Percentiles rank a stretch among this genome's conserved stretches.
Conservation (phyloP, 78 protist genomes). For the Polysphondylium violaceum region DNA sequence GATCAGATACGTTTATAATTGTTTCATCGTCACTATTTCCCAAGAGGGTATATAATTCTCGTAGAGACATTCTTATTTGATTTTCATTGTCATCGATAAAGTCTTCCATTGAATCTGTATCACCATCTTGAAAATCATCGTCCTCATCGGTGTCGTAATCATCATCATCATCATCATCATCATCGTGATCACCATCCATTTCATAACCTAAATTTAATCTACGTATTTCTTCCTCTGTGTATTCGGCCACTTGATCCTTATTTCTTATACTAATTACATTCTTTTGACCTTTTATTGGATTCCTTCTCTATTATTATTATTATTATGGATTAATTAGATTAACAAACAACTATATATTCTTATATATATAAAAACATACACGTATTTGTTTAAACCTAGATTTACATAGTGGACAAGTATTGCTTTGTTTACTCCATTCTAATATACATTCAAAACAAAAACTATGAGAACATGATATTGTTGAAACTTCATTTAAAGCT, state of each 20-base stretch:
- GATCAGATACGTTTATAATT: too few relatives aligned
- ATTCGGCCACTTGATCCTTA: conserved; percentile 40
- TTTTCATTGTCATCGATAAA: conserved; percentile 34
- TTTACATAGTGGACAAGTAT: conserved; percentile 61
- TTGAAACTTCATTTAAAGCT: not conserved
- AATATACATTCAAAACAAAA: conserved; percentile 67
- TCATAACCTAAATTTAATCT: not conserved
- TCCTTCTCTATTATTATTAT: not conserved
- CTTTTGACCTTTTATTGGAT: not conserved
- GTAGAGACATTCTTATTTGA: too few relatives aligned
- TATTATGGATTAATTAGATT: not conserved
- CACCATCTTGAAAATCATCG: not conserved
- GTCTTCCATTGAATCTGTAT: conserved; percentile 14
- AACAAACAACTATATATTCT: not conserved
- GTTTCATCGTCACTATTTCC: not conserved
- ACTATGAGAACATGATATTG: conserved; percentile 25
- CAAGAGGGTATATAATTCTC: not conserved
- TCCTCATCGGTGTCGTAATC: not conserved
- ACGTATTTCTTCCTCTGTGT: conserved; percentile 30
- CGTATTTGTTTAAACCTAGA: not conserved
- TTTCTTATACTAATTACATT: not conserved
- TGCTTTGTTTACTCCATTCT: conserved; percentile 56
- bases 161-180: not conserved
- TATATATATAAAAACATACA: not conserved
- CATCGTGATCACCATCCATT: not conserved